Percentiles rank a stretch among this genome's conserved stretches.
Conservation (phyloP, 495 filamentous ascomycete genomes). For the Pseudoneurospora amorphoporcata region DNA sequence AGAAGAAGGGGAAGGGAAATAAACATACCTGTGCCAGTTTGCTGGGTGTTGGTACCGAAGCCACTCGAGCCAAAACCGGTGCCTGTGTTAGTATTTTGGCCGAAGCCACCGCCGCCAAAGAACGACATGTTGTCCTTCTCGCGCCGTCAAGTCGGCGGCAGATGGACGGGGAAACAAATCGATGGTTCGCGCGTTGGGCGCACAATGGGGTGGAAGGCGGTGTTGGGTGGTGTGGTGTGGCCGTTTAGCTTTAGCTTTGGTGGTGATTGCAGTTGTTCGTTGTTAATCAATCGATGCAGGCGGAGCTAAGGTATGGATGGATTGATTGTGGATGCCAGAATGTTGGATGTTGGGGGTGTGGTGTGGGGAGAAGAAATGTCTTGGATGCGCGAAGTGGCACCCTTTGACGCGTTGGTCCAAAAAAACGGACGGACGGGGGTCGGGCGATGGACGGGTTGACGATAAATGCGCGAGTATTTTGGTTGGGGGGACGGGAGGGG, state of each 20-base stretch:
- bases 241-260: background rate
- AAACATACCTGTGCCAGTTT: conserved; percentile 31
- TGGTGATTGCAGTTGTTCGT: background rate
- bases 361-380: background rate
- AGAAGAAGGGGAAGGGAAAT: conserved; percentile 1
- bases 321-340: background rate
- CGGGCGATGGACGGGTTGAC: background rate
- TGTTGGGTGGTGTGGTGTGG: background rate
- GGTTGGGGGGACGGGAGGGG: background rate
- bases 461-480: background rate
- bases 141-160: background rate
- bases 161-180: background rate
- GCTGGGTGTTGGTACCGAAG: conserved; percentile 45
- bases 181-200: background rate
- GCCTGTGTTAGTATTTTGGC: conserved; percentile 46
- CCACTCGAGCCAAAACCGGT: conserved; percentile 41
- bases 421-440: background rate
- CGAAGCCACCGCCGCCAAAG: conserved; percentile 46
- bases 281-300: background rate
- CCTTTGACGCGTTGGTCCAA: background rate
- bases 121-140: conserved; percentile 35
- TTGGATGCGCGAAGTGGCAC: background rate
- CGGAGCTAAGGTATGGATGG: background rate
- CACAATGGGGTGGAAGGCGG: background rate
- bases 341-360: background rate